Conservation (phyloP, 2,329 filamentous ascomycete genomes). For the Lachnellula suecica region DNA sequence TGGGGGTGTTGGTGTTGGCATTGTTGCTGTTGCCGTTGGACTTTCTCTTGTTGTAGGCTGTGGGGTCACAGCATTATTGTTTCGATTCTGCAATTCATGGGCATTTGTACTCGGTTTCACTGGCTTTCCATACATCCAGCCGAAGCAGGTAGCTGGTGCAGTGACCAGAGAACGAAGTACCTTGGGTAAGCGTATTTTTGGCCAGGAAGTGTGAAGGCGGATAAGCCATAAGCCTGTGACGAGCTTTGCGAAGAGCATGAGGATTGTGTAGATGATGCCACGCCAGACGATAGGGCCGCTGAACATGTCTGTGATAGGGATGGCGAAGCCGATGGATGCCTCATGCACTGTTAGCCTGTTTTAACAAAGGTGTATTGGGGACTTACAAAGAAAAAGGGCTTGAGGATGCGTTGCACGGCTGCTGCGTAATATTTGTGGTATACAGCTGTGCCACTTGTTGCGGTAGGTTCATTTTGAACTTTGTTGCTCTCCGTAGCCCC, state of each 20-base stretch:
- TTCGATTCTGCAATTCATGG: not conserved
- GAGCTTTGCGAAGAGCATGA: slow-evolving; percentile 65
- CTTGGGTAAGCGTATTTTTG: not conserved
- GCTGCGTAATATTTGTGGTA: slow-evolving; percentile 42
- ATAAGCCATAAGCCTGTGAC: slow-evolving; percentile 62
- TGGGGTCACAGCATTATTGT: not conserved
- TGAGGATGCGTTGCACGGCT: slow-evolving; percentile 51
- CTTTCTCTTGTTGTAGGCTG: not conserved
- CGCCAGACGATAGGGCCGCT: slow-evolving; percentile 62
- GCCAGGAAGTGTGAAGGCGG: slow-evolving; percentile 5
- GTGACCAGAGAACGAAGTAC: not conserved
- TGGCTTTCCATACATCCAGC: not conserved
- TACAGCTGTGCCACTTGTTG: not conserved
- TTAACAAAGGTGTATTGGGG: not conserved
- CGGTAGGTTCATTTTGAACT: not conserved
- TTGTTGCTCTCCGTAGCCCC: not conserved
- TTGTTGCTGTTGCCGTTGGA: not conserved
- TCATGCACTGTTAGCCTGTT: slow-evolving; percentile 16
- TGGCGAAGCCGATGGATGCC: slow-evolving; percentile 70
- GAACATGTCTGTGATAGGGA: slow-evolving; percentile 72
- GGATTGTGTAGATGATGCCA: slow-evolving; percentile 65
- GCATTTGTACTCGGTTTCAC: not conserved
- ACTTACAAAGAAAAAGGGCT: slow-evolving; percentile 67
- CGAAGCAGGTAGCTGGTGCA: not conserved
- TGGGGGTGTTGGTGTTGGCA: slow-evolving; percentile 6